Percentiles rank a stretch among this genome's conserved stretches.
Conservation (phyloP, 177 flowering plant species). For the Vitis hybrid region DNA sequence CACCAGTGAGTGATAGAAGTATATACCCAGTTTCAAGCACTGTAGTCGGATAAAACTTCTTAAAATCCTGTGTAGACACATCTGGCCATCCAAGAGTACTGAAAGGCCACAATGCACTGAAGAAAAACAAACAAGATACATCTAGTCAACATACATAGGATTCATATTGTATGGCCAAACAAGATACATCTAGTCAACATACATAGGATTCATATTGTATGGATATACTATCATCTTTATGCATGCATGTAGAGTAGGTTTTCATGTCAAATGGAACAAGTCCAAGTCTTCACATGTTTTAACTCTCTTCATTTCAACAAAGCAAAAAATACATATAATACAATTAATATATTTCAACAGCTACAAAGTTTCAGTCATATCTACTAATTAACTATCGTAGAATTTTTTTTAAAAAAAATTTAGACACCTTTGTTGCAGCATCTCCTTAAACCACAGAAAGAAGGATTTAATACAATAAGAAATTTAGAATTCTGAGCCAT, state of each 20-base stretch:
- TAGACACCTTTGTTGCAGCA: not conserved
- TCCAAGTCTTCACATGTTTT: not conserved
- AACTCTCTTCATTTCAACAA: not conserved
- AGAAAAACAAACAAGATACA: slow-evolving; percentile 8
- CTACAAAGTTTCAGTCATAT: not conserved
- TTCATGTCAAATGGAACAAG: not conserved
- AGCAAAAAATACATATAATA: not conserved
- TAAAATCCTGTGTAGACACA: slow-evolving; percentile 68
- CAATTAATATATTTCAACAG: not conserved
- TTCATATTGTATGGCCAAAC: not conserved
- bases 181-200: slow-evolving; percentile 4
- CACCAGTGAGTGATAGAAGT: not conserved
- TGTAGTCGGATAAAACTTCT: slow-evolving; percentile 79
- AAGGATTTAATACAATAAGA: too few species aligned
- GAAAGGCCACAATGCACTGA: slow-evolving; percentile 93
- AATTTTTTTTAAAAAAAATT: not conserved
- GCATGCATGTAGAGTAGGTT: too few species aligned
- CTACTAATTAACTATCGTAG: not conserved
- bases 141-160: slow-evolving; percentile 8
- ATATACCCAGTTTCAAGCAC: slow-evolving; percentile 95
- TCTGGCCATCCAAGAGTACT: slow-evolving; percentile 99
- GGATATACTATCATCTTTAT: too few species aligned
- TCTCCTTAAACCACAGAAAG: not conserved
- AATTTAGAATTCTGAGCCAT: too few species aligned
- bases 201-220: not conserved